Base-by-base conservation (phyloP, 2,329 filamentous ascomycete genomes). In the Phyllachora maydis region DNA sequence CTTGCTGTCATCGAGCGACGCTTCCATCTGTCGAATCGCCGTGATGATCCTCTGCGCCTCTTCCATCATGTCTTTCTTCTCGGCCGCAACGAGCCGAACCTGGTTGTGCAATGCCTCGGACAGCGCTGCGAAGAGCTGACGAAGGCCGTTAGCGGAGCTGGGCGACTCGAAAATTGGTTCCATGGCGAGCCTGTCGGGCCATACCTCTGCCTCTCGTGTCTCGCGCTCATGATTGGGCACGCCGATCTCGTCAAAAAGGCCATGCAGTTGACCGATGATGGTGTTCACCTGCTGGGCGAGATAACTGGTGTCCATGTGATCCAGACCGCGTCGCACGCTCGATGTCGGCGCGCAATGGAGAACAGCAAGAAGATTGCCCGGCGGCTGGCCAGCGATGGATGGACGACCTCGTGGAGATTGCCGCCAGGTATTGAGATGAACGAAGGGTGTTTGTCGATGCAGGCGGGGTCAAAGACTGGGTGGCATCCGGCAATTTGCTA, bases 231-330 rank as follows among this genome's bases (percentile, higher is more conserved):
- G 82, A 40, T 57, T 69, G 14, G 85, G 68, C n/a, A 98, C 77
- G 28, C 88, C 88, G 41, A 98, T 98, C 45, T 98, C 85, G 47
- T 98, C 88, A 42, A 93, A 98, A 28, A 95, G 65, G 34, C 76
- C 77, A 50, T 95, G 85, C 30, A 98, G 65, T 51, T 93, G 82
- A 47, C 68, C 69, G 45, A 95, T 82, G 43, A 92, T 93, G 40
- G 67, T 81, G 36, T 81, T 88, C 52, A 98, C 79, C 65, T 95
- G 88, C 47, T 90, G 81, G 38, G 81, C 77, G 43, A 95, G 61
- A 49, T 90, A 90, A 46, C 77, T 79, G 28, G 83, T 81, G 52
- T 93, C 83, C 71, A 93, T 91, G 38, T n/a, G n/a, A n/a, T n/a
- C n/a, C n/a, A n/a, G n/a, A n/a, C n/a, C n/a, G n/a, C n/a, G n/a